A percentile compares a stretch with the other conserved stretches of the same genome.
Evolutionary conservation across 163 green algal species (phyloP).

Genomic region (Smithsoniella earleae): DNA sequence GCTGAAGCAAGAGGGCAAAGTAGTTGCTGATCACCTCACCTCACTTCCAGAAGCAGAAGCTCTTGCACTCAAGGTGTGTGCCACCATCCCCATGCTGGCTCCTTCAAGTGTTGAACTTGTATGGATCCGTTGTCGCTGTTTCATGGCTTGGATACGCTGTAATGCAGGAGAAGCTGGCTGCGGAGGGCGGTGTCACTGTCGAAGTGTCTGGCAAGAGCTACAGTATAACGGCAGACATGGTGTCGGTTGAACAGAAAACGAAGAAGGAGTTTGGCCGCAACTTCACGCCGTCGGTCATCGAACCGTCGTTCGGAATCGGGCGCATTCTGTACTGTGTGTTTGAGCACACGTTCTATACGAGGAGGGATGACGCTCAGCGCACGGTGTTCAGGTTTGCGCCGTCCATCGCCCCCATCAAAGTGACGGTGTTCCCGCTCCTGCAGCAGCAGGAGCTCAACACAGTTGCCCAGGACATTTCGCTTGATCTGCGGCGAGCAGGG

Average conservation of each 20-base stretch:
- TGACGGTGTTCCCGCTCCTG: conserved; percentile 47
- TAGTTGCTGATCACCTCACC: conserved; percentile 65
- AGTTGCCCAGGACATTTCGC: conserved; percentile 46
- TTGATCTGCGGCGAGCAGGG: conserved; percentile 45
- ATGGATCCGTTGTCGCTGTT: no score
- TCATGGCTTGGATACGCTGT: background rate
- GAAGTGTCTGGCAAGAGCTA: conserved; percentile 40
- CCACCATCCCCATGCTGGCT: background rate
- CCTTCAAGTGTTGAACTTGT: no score
- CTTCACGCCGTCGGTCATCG: conserved; percentile 89
- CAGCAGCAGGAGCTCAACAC: conserved; percentile 55
- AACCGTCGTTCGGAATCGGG: conserved; percentile 97
- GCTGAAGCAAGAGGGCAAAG: conserved; percentile 85
- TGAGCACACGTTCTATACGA: conserved; percentile 89
- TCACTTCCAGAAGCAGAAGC: conserved; percentile 55
- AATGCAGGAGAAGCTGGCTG: conserved; percentile 49
- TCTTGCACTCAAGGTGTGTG: conserved; percentile 53
- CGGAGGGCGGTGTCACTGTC: conserved; percentile 39
- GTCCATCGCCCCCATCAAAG: conserved; percentile 89
- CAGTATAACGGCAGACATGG: conserved; percentile 47
- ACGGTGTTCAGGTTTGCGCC: conserved; percentile 82
- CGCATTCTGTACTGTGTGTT: conserved; percentile 98
- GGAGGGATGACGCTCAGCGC: conserved; percentile 47
- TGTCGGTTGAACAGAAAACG: conserved; percentile 61
- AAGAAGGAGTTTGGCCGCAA: conserved; percentile 68